Base-by-base conservation (phyloP, 352 stramenopile genomes). In the Nothophytophthora sp. region DNA sequence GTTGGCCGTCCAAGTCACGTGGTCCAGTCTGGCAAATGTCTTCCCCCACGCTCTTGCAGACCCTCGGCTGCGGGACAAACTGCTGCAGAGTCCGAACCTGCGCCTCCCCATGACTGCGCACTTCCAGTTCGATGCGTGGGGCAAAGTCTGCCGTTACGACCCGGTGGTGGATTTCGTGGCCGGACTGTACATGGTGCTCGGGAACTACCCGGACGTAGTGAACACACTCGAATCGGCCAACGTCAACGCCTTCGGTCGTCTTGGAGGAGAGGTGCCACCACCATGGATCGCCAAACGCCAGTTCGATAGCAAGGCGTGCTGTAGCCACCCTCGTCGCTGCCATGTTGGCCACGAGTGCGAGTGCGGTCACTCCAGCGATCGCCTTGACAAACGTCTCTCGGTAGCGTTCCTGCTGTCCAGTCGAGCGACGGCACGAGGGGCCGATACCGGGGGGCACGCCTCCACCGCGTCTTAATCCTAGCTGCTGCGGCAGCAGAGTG, bases 121-220 rank as follows among this genome's bases (percentile, higher is more conserved):
- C 13, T 62, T 70, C 37, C 49, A 70, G 16, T 70, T 70, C 23
- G 55, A 70, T 15, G 49, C 56, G 7, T 55, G 58, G 38, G 60
- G 60, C n/a, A 62, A 66, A 40, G 29, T 70, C 4, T 41, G 30
- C 7, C 41, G 49, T 16, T 66, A 58, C 24, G 55, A 61, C 8
- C 35, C 46, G 2, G 49, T 10, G 0, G 40, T 70, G 15, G 55
- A 70, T 27, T 62, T 70, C 8, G 55, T 62, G 24, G 32, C 34
- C 42, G 60, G 54, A 12, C 50, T 69, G 0, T 43, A 61, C 20
- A 10, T 10, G 16, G 49, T 54, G 10, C 41, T 69, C 16, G 38
- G 35, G 16, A 22, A 61, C 49, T 65, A 55, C 40, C 18, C 19
- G 16, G 60, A 65, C 13, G 60, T 69, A 23, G 39, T n/a, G 16